Evolutionary conservation across 495 filamentous ascomycete species (phyloP), one percentile per base, ranked within the genome.

Genomic region (Tricharina praecox): DNA sequence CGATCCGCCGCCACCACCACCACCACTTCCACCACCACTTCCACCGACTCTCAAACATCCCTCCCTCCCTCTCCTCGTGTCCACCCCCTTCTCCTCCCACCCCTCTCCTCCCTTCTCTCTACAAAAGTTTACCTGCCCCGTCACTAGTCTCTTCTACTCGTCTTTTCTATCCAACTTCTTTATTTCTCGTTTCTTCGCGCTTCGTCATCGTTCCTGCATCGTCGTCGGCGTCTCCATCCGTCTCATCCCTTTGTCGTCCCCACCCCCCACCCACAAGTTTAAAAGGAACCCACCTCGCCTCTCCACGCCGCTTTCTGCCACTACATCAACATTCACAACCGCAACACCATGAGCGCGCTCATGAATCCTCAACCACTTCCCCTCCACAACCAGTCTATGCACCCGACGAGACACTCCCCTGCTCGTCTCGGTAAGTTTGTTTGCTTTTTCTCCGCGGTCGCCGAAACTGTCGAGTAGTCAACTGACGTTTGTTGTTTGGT

Each of bases 351-450:
- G 58, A 60, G 51, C 48, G 45, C 57, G 16, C 50, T 60, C 43
- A 43, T 56, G 37, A 53, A 60, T 34, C 57, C 53, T 37, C 56
- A 49, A 16, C 57, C 51, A 34, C 52, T 59, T 35, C 48, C 54
- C 33, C 48, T 53, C 33, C 35, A 43, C 51, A 45, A 54, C 35
- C 30, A 48, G 5, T 37, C 51, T 48, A 18, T 32, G 20, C 33
- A 37, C 47, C 23, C 39, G n/a, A n/a, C n/a, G 19, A 49, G 47
- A 20, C 39, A 38, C 46, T 53, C 58, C 2, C 57, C 57, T 39
- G 43, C 50, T 40, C 57, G 57, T 26, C 32, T 60, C 11, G 57
- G 57, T 61, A 53, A 25, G 19, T 28, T 47, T 39, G 32, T 42
- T 28, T 3, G n/a, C 19, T n/a, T 28, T 16, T 23, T 16, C 16